These are phyloP conservation scores for Tuber calosporum DNA, from an alignment of 495 filamentous ascomycete genomes.

Conservation along the genomic window DNA sequence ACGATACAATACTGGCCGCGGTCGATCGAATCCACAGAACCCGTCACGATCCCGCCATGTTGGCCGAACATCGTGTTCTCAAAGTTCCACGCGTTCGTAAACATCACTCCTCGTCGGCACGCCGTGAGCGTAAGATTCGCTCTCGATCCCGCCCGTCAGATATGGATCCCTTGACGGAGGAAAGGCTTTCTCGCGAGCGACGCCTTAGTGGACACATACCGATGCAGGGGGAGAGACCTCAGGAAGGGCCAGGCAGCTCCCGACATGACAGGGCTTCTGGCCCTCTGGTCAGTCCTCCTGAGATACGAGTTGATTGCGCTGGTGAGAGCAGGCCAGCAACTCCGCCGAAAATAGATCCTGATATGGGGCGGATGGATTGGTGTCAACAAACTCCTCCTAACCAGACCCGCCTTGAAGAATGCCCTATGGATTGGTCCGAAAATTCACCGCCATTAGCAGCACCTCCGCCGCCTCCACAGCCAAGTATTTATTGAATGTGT, in stretches of 20 bases:
- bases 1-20: background rate
- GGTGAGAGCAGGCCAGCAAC: background rate
- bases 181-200: background rate
- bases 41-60: background rate
- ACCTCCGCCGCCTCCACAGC: background rate
- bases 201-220: background rate
- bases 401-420: background rate
- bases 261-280: background rate
- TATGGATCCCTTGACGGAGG: background rate
- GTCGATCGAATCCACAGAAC: background rate
- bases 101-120: conserved; percentile 23
- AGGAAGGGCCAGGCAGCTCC: background rate
- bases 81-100: conserved; percentile 29
- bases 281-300: background rate
- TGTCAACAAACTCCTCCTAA: background rate
- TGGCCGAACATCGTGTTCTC: conserved; percentile 14
- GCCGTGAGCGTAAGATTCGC: conserved; percentile 9
- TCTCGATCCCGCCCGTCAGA: background rate
- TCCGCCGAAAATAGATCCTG: background rate
- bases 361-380: background rate
- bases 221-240: background rate
- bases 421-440: background rate
- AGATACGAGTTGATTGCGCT: background rate
- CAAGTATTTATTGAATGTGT: background rate
- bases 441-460: background rate